phyloP scores from a whole-genome alignment of 768 basidiomycete species.

The Termitomyces sp. region DNA sequence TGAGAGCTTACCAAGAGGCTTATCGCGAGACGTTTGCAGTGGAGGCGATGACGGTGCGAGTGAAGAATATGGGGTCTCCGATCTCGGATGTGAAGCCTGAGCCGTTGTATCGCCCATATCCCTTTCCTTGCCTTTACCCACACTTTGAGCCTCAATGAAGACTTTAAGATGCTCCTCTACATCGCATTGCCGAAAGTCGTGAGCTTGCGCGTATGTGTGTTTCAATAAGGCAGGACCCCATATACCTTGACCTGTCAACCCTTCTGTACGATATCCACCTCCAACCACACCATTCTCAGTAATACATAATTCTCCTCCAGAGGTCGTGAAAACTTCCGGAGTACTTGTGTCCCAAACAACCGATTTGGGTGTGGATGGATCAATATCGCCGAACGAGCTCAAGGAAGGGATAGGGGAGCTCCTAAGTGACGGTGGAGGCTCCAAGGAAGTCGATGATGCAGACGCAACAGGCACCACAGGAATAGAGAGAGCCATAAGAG shows the following conservation, averaged over 20 bases:
- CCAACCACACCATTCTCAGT: constrained; percentile 6
- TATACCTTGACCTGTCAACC: constrained; percentile 22
- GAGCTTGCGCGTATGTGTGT: constrained; percentile 11
- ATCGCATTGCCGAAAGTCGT: constrained; percentile 6
- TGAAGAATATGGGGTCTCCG: neutral
- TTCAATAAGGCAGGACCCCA: constrained; percentile 11
- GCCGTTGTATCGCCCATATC: constrained; percentile 7
- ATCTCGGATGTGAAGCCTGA: neutral
- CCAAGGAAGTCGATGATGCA: neutral
- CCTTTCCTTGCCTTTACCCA: constrained; percentile 21
- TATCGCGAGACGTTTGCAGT: neutral
- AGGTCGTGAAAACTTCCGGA: constrained; percentile 23
- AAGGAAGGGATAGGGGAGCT: constrained; percentile 22
- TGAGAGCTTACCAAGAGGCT: constrained; percentile 1
- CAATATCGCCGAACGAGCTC: constrained; percentile 26
- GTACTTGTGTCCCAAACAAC: constrained; percentile 27
- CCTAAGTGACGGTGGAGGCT: constrained; percentile 11
- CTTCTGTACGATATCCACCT: neutral
- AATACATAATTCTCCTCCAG: neutral
- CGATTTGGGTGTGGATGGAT: constrained; percentile 31
- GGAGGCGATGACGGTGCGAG: neutral
- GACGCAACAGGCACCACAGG: constrained; percentile 3
- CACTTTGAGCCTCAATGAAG: neutral
- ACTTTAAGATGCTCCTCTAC: constrained; percentile 5
- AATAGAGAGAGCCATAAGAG: constrained; percentile 23